A percentile compares a stretch with the other conserved stretches of the same genome.
These are phyloP conservation scores for Phyllosticta citrichinensis DNA, from an alignment of 2,329 filamentous ascomycete genomes.

Conservation along the genomic window DNA sequence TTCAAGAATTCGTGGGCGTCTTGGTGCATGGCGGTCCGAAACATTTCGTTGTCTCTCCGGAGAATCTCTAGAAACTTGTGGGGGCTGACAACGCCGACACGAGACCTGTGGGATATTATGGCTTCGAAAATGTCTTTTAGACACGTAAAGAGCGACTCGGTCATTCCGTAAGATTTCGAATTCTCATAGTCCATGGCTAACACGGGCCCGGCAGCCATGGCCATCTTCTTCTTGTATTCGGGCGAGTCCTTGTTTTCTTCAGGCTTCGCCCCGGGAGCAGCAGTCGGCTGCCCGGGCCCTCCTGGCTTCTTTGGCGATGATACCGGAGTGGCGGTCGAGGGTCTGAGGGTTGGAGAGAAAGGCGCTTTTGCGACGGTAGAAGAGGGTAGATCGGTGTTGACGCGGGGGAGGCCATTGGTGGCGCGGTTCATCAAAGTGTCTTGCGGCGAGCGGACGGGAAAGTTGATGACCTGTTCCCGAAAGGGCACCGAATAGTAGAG, in stretches of 20 bases:
- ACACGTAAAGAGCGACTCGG: slow-evolving; percentile 87
- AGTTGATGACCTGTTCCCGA: slow-evolving; percentile 87
- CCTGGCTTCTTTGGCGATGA: slow-evolving; percentile 30
- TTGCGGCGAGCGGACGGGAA: slow-evolving; percentile 62
- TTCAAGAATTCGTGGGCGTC: slow-evolving; percentile 97
- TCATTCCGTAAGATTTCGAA: slow-evolving; percentile 74
- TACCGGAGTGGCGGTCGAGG: slow-evolving; percentile 22
- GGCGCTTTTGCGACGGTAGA: slow-evolving; percentile 28
- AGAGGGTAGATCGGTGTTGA: slow-evolving; percentile 29
- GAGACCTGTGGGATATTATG: slow-evolving; percentile 67
- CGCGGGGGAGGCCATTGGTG: slow-evolving; percentile 22
- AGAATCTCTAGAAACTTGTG: slow-evolving; percentile 90
- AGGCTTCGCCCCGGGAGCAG: slow-evolving; percentile 53
- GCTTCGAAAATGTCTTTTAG: slow-evolving; percentile 95
- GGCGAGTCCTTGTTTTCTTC: slow-evolving; percentile 93
- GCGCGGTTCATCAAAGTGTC: slow-evolving; percentile 55
- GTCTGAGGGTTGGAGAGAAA: slow-evolving; percentile 44
- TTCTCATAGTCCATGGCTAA: slow-evolving; percentile 78
- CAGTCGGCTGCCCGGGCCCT: slow-evolving; percentile 39
- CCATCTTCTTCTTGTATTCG: slow-evolving; percentile 96
- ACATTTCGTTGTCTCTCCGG: slow-evolving; percentile 92
- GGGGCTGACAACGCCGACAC: slow-evolving; percentile 84
- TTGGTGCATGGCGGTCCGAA: slow-evolving; percentile 93
- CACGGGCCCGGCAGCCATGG: slow-evolving; percentile 77
- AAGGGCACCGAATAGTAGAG: slow-evolving; percentile 94